A percentile compares a stretch with the other conserved stretches of the same genome.
These are phyloP conservation scores for Penicillium pancosmium DNA, from an alignment of 495 filamentous ascomycete species.

Conservation along the genomic window DNA sequence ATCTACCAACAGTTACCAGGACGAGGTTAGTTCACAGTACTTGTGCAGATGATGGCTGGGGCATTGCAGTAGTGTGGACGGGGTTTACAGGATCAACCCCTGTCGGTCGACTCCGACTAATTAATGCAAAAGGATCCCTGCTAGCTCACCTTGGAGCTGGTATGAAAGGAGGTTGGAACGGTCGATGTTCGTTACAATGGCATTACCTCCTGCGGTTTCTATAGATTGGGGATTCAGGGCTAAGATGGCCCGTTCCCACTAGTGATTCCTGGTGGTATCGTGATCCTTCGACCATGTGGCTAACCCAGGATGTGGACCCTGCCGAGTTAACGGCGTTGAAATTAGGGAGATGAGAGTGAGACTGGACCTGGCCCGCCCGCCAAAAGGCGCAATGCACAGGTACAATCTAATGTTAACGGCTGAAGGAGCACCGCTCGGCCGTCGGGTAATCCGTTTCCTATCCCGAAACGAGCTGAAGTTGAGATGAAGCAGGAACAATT, in stretches of 20 bases:
- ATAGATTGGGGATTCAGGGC: background rate
- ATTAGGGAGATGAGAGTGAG: constrained; percentile 11
- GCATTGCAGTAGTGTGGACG: constrained; percentile 12
- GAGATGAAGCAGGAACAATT: background rate
- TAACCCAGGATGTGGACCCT: constrained; percentile 15
- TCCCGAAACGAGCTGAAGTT: constrained; percentile 2
- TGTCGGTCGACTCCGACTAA: background rate
- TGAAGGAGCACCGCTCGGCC: constrained; percentile 7
- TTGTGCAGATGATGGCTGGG: constrained; percentile 8
- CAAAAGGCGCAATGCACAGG: background rate
- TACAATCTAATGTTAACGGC: background rate
- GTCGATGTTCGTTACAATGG: constrained; percentile 1
- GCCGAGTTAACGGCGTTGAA: background rate
- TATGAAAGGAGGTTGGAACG: background rate
- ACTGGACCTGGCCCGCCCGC: background rate
- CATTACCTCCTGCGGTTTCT: background rate
- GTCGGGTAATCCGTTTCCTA: constrained; percentile 1
- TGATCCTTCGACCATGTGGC: constrained; percentile 24
- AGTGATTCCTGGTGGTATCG: background rate
- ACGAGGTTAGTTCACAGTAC: constrained; percentile 9
- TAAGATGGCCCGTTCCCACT: background rate
- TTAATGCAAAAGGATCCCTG: background rate
- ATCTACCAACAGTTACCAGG: constrained; percentile 5
- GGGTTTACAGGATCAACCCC: background rate
- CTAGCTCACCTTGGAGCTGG: background rate